A percentile compares a stretch with the other conserved stretches of the same genome.
These are phyloP conservation scores for Knoxdaviesia proteae DNA, from an alignment of 2,329 filamentous ascomycete species.

Conservation along the genomic window DNA sequence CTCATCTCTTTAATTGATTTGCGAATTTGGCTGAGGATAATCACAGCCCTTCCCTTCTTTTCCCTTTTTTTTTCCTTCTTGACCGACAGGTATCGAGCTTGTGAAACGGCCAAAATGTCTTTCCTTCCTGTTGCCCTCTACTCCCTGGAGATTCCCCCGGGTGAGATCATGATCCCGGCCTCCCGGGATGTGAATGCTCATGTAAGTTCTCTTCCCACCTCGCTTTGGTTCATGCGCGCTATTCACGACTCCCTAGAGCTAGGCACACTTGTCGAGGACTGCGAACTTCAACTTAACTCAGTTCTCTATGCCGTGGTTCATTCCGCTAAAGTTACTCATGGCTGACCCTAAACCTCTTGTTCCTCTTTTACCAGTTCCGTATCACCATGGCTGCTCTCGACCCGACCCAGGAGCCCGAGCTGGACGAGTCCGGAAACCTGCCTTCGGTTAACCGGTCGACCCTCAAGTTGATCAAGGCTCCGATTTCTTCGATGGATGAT, in stretches of 20 bases:
- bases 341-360: not conserved
- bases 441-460: slow-evolving; percentile 56
- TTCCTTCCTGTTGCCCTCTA: slow-evolving; percentile 59
- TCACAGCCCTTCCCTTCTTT: not conserved
- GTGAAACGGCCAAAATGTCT: slow-evolving; percentile 23
- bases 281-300: too few relatives aligned
- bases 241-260: not conserved
- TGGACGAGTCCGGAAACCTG: slow-evolving; percentile 39
- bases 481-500: slow-evolving; percentile 33
- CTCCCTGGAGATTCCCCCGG: slow-evolving; percentile 75
- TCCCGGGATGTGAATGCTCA: slow-evolving; percentile 61
- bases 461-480: slow-evolving; percentile 71
- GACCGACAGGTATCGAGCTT: not conserved
- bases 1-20: not conserved
- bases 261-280: too few relatives aligned
- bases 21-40: not conserved
- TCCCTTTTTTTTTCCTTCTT: slow-evolving; percentile 5
- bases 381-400: slow-evolving; percentile 98
- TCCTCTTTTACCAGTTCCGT: slow-evolving; percentile 44
- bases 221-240: not conserved
- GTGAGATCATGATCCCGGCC: slow-evolving; percentile 64
- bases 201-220: slow-evolving; percentile 31
- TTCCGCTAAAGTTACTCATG: slow-evolving; percentile 1
- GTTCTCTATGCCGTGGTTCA: not conserved
- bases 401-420: slow-evolving; percentile 55